Evolutionary conservation across 352 stramenopile species (phyloP).

Genomic region (Phytophthora melonis): DNA sequence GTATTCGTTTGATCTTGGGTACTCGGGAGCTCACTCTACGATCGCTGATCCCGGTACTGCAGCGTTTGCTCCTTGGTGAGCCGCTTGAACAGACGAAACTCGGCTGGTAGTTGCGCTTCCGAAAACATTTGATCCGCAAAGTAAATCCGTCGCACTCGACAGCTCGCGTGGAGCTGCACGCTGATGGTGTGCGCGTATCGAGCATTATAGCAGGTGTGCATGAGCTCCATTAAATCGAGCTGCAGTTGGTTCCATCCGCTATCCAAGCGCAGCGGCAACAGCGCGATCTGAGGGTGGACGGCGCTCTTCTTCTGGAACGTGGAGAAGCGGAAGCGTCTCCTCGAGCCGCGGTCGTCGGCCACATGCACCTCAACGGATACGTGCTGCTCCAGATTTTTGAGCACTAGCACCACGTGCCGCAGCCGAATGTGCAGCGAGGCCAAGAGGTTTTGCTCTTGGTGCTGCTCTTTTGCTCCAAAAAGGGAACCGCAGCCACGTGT

Average conservation of each 20-base stretch:
- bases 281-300: constrained; percentile 47
- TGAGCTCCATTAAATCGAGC: constrained; percentile 55
- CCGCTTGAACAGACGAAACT: constrained; percentile 64
- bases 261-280: constrained; percentile 57
- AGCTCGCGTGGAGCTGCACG: constrained; percentile 65
- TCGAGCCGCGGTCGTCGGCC: constrained; percentile 41
- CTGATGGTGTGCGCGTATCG: constrained; percentile 52
- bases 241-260: constrained; percentile 71
- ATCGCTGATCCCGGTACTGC: constrained; percentile 17
- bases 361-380: constrained; percentile 61
- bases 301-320: constrained; percentile 57
- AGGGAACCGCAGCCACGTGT: constrained; percentile 64
- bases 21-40: not conserved
- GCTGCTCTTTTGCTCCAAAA: constrained; percentile 16
- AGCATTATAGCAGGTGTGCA: constrained; percentile 51
- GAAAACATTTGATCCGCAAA: constrained; percentile 58
- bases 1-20: not conserved
- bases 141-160: constrained; percentile 65
- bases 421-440: constrained; percentile 60
- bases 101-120: constrained; percentile 49
- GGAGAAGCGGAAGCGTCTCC: constrained; percentile 55
- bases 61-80: constrained; percentile 47
- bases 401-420: constrained; percentile 54
- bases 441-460: not conserved
- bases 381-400: constrained; percentile 53